A percentile compares a stretch with the other conserved stretches of the same genome.
phyloP scores from a whole-genome alignment of 176 grass and related monocot species.

The Carex myosuroides region DNA sequence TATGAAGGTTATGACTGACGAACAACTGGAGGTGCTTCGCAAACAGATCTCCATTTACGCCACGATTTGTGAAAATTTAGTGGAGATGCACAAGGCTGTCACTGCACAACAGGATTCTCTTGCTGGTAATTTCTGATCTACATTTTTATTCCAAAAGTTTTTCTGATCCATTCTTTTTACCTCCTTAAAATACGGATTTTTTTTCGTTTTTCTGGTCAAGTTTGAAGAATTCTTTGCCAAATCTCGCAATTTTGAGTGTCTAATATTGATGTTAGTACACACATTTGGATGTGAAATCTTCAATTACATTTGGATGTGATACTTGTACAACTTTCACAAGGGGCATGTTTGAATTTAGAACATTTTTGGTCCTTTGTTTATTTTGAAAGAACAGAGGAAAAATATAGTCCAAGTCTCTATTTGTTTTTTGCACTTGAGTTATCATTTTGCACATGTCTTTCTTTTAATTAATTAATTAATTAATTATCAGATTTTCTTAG shows the following conservation, averaged over 20 bases:
- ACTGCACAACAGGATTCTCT: conserved; percentile 76
- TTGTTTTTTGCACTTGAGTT: background rate
- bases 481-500: background rate
- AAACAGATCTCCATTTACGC: conserved; percentile 98
- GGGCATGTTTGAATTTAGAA: background rate
- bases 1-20: conserved; percentile 93
- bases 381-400: background rate
- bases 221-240: background rate
- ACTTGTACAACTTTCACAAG: background rate
- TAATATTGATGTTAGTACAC: background rate
- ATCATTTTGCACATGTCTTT: background rate
- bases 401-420: background rate
- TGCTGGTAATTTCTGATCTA: conserved; percentile 34
- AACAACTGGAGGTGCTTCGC: conserved; percentile 90
- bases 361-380: background rate
- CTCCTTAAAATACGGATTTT: background rate
- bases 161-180: background rate
- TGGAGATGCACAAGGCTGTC: conserved; percentile 86
- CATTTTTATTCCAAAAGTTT: background rate
- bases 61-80: conserved; percentile 91
- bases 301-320: background rate
- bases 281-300: background rate
- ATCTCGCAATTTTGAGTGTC: background rate
- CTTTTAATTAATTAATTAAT: background rate
- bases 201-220: background rate